phyloP scores from a whole-genome alignment of 768 basidiomycete species.

The Tulasnella sp. region DNA sequence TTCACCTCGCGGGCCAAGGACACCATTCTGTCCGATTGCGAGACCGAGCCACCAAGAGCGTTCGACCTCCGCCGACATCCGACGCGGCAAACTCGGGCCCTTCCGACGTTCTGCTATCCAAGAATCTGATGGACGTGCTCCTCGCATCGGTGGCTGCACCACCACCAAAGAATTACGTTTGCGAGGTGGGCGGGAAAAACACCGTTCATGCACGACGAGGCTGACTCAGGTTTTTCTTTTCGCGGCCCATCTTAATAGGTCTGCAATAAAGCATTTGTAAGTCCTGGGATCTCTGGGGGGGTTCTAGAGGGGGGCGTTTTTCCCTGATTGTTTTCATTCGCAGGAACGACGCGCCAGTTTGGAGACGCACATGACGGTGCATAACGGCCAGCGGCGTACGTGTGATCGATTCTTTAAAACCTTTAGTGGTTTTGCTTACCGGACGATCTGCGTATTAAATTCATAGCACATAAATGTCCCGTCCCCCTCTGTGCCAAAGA shows the following conservation, averaged over 20 bases:
- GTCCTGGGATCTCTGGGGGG: background rate
- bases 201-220: too few species aligned
- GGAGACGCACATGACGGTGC: slow-evolving; percentile 56
- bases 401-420: slow-evolving; percentile 11
- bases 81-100: background rate
- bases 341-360: slow-evolving; percentile 50
- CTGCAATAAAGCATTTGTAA: slow-evolving; percentile 14
- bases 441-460: background rate
- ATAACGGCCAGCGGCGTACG: slow-evolving; percentile 52
- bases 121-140: background rate
- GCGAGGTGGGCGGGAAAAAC: background rate
- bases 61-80: background rate
- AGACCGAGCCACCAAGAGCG: background rate
- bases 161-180: slow-evolving; percentile 11
- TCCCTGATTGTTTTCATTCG: background rate
- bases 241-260: background rate
- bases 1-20: background rate
- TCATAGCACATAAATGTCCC: background rate
- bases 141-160: background rate
- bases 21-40: background rate
- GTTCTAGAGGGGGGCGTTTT: background rate
- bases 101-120: background rate
- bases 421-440: background rate
- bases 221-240: background rate
- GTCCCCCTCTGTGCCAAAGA: slow-evolving; percentile 8